Evolutionary conservation across 2,329 filamentous ascomycete species (phyloP), one percentile per base, ranked within the genome.

Genomic region (Beauveria caledonica): DNA sequence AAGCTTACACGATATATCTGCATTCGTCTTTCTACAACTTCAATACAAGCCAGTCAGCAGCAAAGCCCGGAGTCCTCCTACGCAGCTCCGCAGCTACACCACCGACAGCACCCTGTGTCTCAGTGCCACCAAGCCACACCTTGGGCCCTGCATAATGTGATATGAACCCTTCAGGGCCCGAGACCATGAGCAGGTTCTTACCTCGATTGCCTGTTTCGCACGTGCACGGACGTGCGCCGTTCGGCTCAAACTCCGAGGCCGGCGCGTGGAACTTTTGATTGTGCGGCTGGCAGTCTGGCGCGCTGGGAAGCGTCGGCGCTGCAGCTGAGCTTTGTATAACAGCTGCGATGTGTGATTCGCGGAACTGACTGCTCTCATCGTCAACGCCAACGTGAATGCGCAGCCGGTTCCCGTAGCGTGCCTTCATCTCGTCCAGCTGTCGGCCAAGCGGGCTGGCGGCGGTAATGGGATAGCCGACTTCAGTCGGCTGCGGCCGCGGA

Each of bases 91-190:
- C 82, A 21, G 92, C 73, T 2, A 92, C 71, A 0, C 92, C 92
- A 6, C 83, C 81, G 0, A 96, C 74, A 0, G 83, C 79, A 0
- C 92, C 92, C 68, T 96, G 92, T 11, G 83, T 78, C 73, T 96
- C 88, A 61, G 77, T 77, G 0, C 91, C 90, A 29, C 81, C 80
- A 11, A 80, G 76, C 89, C 90, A 95, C 3, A 83, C 74, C 74
- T 96, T 96, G 10, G 86, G 63, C 1, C 94, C 93, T 2, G 91
- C 90, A 74, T 89, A 90, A 64, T 88, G 82, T 48, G 83, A 81
- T 44, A 97, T 81, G 73, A 97, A 97, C 0, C 94, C 93, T 58
- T 96, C 90, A 0, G 94, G 93, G 0, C 94, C 94, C 0, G 92
- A 96, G 1, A 97, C 83, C 60, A 96, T 78, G n/a, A 97, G 77